Conservation (phyloP, 2,329 filamentous ascomycete genomes). For the Fusarium mangiferae region DNA sequence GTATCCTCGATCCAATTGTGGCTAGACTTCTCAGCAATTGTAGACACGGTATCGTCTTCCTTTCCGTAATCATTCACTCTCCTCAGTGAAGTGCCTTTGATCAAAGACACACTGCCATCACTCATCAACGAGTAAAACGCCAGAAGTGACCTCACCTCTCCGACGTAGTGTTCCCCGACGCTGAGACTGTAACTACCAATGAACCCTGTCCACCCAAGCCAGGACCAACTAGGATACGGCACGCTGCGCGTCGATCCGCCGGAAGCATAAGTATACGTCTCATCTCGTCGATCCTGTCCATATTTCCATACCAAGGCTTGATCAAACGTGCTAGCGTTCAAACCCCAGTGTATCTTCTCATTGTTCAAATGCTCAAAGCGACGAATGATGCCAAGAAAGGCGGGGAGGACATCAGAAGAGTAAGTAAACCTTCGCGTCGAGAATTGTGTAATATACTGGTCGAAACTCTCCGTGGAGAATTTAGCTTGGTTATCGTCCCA, state of each 20-base stretch:
- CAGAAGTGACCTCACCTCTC: not conserved
- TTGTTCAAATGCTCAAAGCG: constrained; percentile 23
- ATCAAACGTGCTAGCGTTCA: not conserved
- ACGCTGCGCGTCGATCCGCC: not conserved
- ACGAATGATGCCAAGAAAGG: constrained; percentile 16
- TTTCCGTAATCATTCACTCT: not conserved
- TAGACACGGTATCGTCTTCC: not conserved
- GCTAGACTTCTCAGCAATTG: rapidly evolving
- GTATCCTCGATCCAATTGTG: not conserved
- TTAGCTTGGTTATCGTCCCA: not conserved
- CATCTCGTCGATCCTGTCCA: not conserved
- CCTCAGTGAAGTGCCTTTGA: not conserved
- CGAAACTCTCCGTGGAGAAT: not conserved
- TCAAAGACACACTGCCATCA: not conserved
- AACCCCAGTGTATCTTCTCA: constrained; percentile 12
- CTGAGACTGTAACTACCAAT: not conserved
- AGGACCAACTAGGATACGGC: constrained; percentile 8
- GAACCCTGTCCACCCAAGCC: constrained; percentile 4
- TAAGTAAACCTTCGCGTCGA: constrained; percentile 9
- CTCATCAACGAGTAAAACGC: not conserved
- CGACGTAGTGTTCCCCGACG: not conserved
- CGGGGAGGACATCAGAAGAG: not conserved
- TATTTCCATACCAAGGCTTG: constrained; percentile 3
- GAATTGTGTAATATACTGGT: constrained; percentile 11
- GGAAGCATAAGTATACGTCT: not conserved